These are phyloP conservation scores for Rutstroemia sp. DNA, from an alignment of 2,329 filamentous ascomycete species.

Conservation along the genomic window DNA sequence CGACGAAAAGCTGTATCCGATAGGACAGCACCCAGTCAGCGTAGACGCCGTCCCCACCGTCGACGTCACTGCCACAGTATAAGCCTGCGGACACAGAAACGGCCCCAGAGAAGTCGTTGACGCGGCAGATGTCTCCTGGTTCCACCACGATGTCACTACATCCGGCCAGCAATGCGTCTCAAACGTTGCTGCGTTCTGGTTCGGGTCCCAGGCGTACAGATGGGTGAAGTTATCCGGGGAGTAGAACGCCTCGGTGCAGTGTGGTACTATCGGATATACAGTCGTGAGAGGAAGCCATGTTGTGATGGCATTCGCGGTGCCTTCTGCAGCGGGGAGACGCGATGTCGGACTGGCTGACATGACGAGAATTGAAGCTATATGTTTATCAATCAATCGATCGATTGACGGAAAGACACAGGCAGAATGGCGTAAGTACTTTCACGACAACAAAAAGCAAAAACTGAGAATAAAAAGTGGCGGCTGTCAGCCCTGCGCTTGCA, in stretches of 20 bases:
- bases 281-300: conserved; percentile 7
- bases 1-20: background rate
- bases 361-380: background rate
- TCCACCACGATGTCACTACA: background rate
- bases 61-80: background rate
- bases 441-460: too few relatives aligned
- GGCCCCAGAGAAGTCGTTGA: background rate
- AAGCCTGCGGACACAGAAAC: conserved; percentile 2
- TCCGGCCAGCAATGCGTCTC: background rate
- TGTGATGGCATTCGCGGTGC: background rate
- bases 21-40: conserved; percentile 3
- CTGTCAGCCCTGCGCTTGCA: too few relatives aligned
- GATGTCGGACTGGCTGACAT: background rate
- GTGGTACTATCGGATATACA: conserved; percentile 1
- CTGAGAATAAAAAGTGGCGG: too few relatives aligned
- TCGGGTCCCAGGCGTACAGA: background rate
- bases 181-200: background rate
- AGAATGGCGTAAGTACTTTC: too few relatives aligned
- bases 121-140: background rate
- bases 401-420: background rate
- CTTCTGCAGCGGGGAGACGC: background rate
- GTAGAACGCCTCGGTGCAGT: background rate
- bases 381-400: background rate
- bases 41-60: background rate
- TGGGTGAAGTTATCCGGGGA: background rate